Evolutionary conservation across 768 basidiomycete genomes (phyloP).

Genomic region (Cubamyces sp.): DNA sequence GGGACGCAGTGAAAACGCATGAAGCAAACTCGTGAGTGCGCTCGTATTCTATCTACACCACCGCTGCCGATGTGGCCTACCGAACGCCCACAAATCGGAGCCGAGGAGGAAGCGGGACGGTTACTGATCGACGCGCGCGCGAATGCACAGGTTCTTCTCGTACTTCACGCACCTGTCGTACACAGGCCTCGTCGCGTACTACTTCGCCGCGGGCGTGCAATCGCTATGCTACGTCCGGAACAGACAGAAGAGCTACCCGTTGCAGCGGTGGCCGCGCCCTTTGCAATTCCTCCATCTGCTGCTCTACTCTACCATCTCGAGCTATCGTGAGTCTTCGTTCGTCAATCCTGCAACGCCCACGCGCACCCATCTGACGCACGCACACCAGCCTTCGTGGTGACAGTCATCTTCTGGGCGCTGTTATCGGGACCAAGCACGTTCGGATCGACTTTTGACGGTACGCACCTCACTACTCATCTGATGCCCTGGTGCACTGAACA

Average conservation of each 20-base stretch:
- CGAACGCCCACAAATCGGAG: conserved; percentile 3
- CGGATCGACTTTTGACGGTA: conserved; percentile 42
- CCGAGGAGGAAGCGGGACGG: too few species aligned
- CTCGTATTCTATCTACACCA: not conserved
- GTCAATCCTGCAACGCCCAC: too few species aligned
- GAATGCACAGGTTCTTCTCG: conserved; percentile 57
- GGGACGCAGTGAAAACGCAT: conserved; percentile 36
- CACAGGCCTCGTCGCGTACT: conserved; percentile 64
- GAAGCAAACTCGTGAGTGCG: conserved; percentile 40
- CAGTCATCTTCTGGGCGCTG: conserved; percentile 64
- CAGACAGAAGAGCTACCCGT: conserved; percentile 45
- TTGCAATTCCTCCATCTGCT: conserved; percentile 62
- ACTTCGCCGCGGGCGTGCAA: conserved; percentile 60
- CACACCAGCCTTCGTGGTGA: conserved; percentile 62
- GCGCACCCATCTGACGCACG: not conserved
- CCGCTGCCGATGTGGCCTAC: not conserved
- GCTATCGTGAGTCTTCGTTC: conserved; percentile 55
- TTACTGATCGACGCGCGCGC: conserved; percentile 1
- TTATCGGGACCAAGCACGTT: conserved; percentile 50
- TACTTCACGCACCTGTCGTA: conserved; percentile 70
- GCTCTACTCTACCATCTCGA: conserved; percentile 52
- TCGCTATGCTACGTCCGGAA: conserved; percentile 46
- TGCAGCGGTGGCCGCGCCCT: conserved; percentile 60
- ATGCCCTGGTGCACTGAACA: conserved; percentile 1
- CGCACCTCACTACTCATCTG: conserved; percentile 21